A percentile compares a stretch with the other conserved stretches of the same genome.
Evolutionary conservation across 2,329 filamentous ascomycete genomes (phyloP).

Genomic region (Exophiala sp.): DNA sequence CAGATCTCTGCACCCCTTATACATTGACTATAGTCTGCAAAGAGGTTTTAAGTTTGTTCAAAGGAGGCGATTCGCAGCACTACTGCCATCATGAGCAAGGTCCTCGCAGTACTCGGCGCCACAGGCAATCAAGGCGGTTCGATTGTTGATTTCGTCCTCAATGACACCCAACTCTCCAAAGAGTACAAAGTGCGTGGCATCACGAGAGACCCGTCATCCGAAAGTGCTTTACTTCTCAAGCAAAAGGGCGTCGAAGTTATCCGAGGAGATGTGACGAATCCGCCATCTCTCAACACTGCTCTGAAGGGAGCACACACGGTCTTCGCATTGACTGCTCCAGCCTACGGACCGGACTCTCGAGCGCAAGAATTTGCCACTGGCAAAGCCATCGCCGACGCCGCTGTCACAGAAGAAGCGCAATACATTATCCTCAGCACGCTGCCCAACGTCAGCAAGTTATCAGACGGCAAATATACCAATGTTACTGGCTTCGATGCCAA

Average conservation of each 20-base stretch:
- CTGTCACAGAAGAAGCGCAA: slow-evolving; percentile 29
- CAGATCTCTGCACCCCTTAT: no score
- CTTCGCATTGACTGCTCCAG: slow-evolving; percentile 46
- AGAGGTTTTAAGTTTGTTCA: no score
- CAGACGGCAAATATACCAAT: slow-evolving; percentile 33
- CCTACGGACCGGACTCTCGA: slow-evolving; percentile 35
- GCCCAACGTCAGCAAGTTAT: slow-evolving; percentile 27
- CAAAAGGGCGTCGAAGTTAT: slow-evolving; percentile 33
- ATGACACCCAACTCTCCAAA: slow-evolving; percentile 43
- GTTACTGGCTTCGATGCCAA: slow-evolving; percentile 56
- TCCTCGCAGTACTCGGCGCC: slow-evolving; percentile 49
- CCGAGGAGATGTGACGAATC: slow-evolving; percentile 39
- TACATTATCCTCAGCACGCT: slow-evolving; percentile 35
- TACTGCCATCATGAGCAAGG: slow-evolving; percentile 21
- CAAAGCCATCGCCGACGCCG: slow-evolving; percentile 32
- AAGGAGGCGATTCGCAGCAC: no score
- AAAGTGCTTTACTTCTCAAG: slow-evolving; percentile 28
- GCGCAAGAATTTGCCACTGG: slow-evolving; percentile 36
- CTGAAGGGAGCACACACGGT: slow-evolving; percentile 46
- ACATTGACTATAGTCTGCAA: no score
- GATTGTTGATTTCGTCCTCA: slow-evolving; percentile 45
- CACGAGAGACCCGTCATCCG: slow-evolving; percentile 42
- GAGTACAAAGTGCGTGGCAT: slow-evolving; percentile 50
- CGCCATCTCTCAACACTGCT: slow-evolving; percentile 40
- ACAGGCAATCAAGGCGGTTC: slow-evolving; percentile 52